Evolutionary conservation across 306 rosid species (phyloP).

Genomic region (Prosopis cineraria): DNA sequence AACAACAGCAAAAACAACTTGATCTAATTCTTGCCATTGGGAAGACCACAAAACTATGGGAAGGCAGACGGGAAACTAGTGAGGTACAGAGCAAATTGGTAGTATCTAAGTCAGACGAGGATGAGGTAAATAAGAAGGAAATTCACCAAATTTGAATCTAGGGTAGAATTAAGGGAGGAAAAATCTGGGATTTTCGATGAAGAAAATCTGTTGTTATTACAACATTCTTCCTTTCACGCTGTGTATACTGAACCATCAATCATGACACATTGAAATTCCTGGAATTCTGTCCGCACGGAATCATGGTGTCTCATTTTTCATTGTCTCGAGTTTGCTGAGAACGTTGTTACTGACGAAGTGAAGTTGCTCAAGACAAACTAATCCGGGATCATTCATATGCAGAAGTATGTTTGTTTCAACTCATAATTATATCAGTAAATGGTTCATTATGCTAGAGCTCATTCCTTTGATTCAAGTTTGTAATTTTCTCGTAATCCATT

Average conservation of each 20-base stretch:
- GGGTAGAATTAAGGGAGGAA: slow-evolving; percentile 30
- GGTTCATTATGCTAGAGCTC: background rate
- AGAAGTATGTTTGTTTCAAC: slow-evolving; percentile 11
- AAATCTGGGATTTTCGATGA: slow-evolving; percentile 24
- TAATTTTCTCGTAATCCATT: slow-evolving; percentile 15
- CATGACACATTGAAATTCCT: slow-evolving; percentile 8
- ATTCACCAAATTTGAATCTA: slow-evolving; percentile 59
- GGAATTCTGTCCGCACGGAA: slow-evolving; percentile 27
- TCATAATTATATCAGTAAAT: background rate
- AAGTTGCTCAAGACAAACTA: slow-evolving; percentile 17
- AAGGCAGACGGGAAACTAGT: slow-evolving; percentile 46
- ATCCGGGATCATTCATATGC: slow-evolving; percentile 7
- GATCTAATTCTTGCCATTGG: slow-evolving; percentile 83
- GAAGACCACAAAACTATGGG: slow-evolving; percentile 65
- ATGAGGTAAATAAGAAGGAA: slow-evolving; percentile 56
- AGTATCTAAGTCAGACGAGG: slow-evolving; percentile 39
- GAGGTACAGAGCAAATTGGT: slow-evolving; percentile 42
- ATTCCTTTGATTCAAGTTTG: background rate
- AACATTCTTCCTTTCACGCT: slow-evolving; percentile 11
- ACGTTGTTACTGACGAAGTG: slow-evolving; percentile 21
- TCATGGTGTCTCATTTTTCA: slow-evolving; percentile 18
- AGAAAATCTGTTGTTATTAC: slow-evolving; percentile 28
- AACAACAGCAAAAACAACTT: slow-evolving; percentile 87
- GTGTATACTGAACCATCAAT: slow-evolving; percentile 30
- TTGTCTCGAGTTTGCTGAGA: slow-evolving; percentile 29